These are phyloP conservation scores for Apiotrichum mycotoxinovorans DNA, from an alignment of 1,284 basidiomycete species.

Conservation along the genomic window DNA sequence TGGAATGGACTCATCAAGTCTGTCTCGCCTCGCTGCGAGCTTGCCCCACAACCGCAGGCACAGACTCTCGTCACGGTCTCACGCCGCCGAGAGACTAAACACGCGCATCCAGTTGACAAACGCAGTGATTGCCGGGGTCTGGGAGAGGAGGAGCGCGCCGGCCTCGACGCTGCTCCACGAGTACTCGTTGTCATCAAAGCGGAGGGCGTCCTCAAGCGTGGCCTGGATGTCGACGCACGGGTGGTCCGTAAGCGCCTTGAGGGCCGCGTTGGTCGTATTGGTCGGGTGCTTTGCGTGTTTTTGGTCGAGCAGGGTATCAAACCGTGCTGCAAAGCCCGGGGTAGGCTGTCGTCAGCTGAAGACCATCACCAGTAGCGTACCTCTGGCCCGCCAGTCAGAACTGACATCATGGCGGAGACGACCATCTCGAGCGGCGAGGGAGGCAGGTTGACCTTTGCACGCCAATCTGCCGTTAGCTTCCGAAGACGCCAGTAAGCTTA, in stretches of 20 bases:
- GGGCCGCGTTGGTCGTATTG: slow-evolving; percentile 12
- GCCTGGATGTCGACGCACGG: slow-evolving; percentile 4
- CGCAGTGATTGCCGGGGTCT: neutral
- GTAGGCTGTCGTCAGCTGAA: neutral
- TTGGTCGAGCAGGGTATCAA: slow-evolving; percentile 1
- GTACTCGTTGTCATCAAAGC: slow-evolving; percentile 5
- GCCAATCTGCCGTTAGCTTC: slow-evolving; percentile 9
- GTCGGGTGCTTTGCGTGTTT: slow-evolving; percentile 9
- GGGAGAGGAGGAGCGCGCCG: neutral
- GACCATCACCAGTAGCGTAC: neutral
- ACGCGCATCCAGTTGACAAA: neutral
- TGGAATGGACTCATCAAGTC: neutral
- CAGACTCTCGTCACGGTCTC: neutral
- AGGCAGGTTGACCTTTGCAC: slow-evolving; percentile 1
- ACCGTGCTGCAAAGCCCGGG: neutral
- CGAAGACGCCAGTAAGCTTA: neutral
- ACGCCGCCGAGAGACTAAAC: neutral
- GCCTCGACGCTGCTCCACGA: slow-evolving; percentile 3
- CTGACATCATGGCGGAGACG: slow-evolving; percentile 3
- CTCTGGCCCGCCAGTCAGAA: neutral
- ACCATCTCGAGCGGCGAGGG: slow-evolving; percentile 7
- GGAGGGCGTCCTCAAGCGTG: slow-evolving; percentile 4
- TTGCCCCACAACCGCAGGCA: too few relatives aligned
- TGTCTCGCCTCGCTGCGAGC: neutral
- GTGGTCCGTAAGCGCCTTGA: slow-evolving; percentile 3